Evolutionary conservation across 2,329 filamentous ascomycete species (phyloP).

Genomic region (Fusarium torulosum): DNA sequence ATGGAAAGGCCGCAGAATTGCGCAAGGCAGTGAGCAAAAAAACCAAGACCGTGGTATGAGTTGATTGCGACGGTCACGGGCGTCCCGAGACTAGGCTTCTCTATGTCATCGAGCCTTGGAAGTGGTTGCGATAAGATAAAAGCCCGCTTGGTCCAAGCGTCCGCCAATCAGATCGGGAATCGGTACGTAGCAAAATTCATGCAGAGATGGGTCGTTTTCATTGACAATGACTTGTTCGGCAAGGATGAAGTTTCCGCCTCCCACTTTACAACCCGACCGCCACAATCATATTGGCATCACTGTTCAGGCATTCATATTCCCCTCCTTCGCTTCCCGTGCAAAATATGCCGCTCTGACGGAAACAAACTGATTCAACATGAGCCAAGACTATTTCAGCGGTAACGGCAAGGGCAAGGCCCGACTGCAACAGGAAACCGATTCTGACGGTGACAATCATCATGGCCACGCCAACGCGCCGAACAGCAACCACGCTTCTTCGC

Average conservation of each 20-base stretch:
- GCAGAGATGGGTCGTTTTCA: conserved; percentile 45
- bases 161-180: conserved; percentile 49
- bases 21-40: conserved; percentile 41
- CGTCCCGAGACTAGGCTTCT: conserved; percentile 33
- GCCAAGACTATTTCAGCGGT: conserved; percentile 68
- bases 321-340: conserved; percentile 27
- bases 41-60: conserved; percentile 37
- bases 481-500: conserved; percentile 46
- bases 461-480: conserved; percentile 36
- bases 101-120: conserved; percentile 37
- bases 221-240: conserved; percentile 36
- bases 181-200: conserved; percentile 52
- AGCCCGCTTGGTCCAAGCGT: conserved; percentile 32
- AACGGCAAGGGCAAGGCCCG: conserved; percentile 69
- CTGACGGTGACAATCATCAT: conserved; percentile 43
- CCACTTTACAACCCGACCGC: conserved; percentile 29
- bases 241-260: conserved; percentile 23
- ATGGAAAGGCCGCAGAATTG: conserved; percentile 10
- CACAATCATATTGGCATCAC: conserved; percentile 41
- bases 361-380: conserved; percentile 61
- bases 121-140: conserved; percentile 48
- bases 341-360: conserved; percentile 54
- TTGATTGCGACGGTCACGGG: conserved; percentile 26
- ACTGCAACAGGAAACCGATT: conserved; percentile 50
- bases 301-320: conserved; percentile 28